Percentiles rank a stretch among this genome's conserved stretches.
Evolutionary conservation across 2,329 filamentous ascomycete genomes (phyloP).

Genomic region (Alternaria gansuensis): DNA sequence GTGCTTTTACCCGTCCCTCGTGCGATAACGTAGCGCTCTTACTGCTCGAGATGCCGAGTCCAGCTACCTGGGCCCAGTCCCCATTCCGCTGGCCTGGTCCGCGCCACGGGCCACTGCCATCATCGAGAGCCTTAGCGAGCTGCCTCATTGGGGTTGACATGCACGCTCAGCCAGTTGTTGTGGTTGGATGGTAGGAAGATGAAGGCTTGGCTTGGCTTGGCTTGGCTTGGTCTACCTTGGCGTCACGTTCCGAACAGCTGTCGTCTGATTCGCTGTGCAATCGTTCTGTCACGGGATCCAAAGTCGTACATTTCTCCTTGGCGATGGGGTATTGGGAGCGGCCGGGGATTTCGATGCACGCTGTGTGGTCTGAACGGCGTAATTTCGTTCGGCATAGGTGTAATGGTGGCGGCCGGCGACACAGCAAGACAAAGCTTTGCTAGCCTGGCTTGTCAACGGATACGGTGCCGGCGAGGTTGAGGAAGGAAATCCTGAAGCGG

Average conservation of each 20-base stretch:
- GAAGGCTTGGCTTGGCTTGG: conserved; percentile 13
- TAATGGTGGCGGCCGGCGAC: conserved; percentile 1
- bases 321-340: conserved; percentile 20
- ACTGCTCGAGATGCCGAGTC: conserved; percentile 41
- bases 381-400: conserved; percentile 19
- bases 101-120: conserved; percentile 33
- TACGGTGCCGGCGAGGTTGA: conserved; percentile 8
- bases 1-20: conserved; percentile 34
- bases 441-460: conserved; percentile 5
- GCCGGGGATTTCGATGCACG: conserved; percentile 16
- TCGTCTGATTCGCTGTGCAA: conserved; percentile 29
- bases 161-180: conserved; percentile 23
- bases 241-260: conserved; percentile 33
- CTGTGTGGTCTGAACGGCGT: conserved; percentile 19
- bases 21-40: conserved; percentile 42
- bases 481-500: neutral
- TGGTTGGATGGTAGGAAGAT: conserved; percentile 16
- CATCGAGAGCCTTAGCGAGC: conserved; percentile 31
- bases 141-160: conserved; percentile 36
- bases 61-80: conserved; percentile 32
- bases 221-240: conserved; percentile 25
- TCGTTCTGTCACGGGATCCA: neutral
- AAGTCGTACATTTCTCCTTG: conserved; percentile 21
- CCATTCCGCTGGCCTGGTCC: conserved; percentile 31
- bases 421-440: conserved; percentile 12